Conservation (phyloP, 441 rosid genomes). For the Capsella rubella region DNA sequence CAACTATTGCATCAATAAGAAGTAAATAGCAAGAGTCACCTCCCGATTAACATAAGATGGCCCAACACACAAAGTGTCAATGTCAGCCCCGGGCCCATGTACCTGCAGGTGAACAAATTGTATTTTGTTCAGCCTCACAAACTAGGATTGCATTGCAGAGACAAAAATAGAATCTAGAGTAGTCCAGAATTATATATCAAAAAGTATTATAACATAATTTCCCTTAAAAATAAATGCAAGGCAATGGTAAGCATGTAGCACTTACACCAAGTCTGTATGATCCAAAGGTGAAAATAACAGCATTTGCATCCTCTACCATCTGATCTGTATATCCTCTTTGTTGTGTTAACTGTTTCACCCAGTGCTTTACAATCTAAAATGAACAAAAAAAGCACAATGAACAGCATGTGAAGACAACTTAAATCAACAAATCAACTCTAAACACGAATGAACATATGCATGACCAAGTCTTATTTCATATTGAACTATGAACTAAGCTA, state of each 20-base stretch:
- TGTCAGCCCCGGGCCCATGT: constrained; percentile 80
- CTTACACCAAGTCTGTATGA: constrained; percentile 77
- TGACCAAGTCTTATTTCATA: constrained; percentile 9
- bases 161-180: neutral
- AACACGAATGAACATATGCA: neutral
- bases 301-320: constrained; percentile 77
- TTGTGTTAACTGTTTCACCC: constrained; percentile 67
- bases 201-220: neutral
- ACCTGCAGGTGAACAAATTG: constrained; percentile 50
- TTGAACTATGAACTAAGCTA: neutral
- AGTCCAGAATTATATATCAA: neutral
- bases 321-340: constrained; percentile 65
- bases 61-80: constrained; percentile 76
- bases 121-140: neutral
- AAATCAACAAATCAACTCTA: constrained; percentile 3
- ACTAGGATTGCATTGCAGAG: neutral
- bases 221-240: constrained; percentile 1
- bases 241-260: constrained; percentile 24
- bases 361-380: constrained; percentile 61
- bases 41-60: constrained; percentile 76
- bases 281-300: constrained; percentile 72
- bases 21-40: constrained; percentile 50
- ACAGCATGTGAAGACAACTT: constrained; percentile 13
- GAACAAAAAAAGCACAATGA: constrained; percentile 18
- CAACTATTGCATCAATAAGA: constrained; percentile 4